Evolutionary conservation across 192 early-diverging fungal genomes (phyloP), one percentile per base, ranked within the genome.

Genomic region (Geranomyces michiganensis): DNA sequence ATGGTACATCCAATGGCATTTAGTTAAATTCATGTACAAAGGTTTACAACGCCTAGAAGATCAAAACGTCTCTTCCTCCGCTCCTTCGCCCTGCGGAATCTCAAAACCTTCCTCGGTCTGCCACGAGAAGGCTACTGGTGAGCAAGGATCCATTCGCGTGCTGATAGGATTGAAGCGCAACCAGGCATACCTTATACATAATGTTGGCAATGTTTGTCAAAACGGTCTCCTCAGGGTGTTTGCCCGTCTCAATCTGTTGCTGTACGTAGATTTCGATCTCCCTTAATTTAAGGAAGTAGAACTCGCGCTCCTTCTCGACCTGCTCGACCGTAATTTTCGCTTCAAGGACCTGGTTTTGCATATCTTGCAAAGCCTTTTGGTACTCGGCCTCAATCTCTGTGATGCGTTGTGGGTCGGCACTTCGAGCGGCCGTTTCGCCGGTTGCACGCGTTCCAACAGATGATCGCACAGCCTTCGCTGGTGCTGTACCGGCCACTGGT

Each of bases 281-380:
- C 33, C 96, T 81, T 70, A 97, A 60, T 81, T 97, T 99, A 27
- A 78, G 74, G 78, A 96, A 99, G 71, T 99, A 99, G 77, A 99
- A 99, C 69, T 99, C 96, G 26, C 97, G 85, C 76, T 99, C 96
- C 81, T 94, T 97, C 76, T 96, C 95, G 22, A 94, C 87, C 59
- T 92, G 93, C 62, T 95, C 94, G 36, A 97, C 90, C 27, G 91
- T 88, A 24, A 90, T 84, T 76, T 93, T 94, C 56, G 92, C 81
- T 73, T 96, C 94, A 47, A 84, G 84, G 26, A 92, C 65, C 72
- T 96, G 90, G 71, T 90, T 81, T 51, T 82, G 91, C 72, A 97
- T 84, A 27, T 93, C 90, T 56, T 87, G 82, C 33, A 94, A 65
- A 72, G 90, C 84, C 53, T 85, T 78, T 59, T 90, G 87, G 62